Evolutionary conservation across 805 yeast species (phyloP), one percentile per base, ranked within the genome.

Genomic region (Cyberlindnera maclurae): DNA sequence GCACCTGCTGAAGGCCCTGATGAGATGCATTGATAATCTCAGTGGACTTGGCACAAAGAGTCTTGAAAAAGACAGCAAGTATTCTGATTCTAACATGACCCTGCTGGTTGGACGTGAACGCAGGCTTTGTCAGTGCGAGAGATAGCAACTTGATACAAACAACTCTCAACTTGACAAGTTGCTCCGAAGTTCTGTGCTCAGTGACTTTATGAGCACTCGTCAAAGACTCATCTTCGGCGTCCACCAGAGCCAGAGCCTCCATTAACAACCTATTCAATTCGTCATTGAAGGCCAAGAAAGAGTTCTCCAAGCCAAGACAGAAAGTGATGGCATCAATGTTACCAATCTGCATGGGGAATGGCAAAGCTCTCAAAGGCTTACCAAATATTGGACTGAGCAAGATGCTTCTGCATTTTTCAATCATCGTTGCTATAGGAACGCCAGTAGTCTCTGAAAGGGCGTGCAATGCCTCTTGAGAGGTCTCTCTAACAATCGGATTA

Each of bases 341-440:
- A 28, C 98, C 98, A 40, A 93, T 93, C 63, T 94, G 98, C 96
- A 90, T 93, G 4, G 96, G 93, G 64, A 94, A 93, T 0, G 99
- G 98, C 44, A 93, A 68, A 0, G 99, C 99, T 46, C 99, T 71
- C 41, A 93, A 63, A 0, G 99, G 99, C 56, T 93, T 93, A 4
- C 96, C 96, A 66, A 93, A 94, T 16, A 93, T 93, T 6, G 99
- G 97, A 1, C 94, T 84, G 34, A 93, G 63, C 22, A 94, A 65
- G 18, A 89, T 76, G 34, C 77, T 80, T 51, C 88, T 86, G 38
- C 94, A 89, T 15, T 90, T 89, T 4, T 79, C 75, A 60, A 94
- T 79, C 50, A 94, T 73, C 1, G 79, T 74, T 1, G 90, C 73
- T 33, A 86, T 70, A 1, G 94, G 75, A 12, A 80, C 79, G 2